phyloP scores from a whole-genome alignment of 2,329 filamentous ascomycete species.

The Leptographium radiaticola region DNA sequence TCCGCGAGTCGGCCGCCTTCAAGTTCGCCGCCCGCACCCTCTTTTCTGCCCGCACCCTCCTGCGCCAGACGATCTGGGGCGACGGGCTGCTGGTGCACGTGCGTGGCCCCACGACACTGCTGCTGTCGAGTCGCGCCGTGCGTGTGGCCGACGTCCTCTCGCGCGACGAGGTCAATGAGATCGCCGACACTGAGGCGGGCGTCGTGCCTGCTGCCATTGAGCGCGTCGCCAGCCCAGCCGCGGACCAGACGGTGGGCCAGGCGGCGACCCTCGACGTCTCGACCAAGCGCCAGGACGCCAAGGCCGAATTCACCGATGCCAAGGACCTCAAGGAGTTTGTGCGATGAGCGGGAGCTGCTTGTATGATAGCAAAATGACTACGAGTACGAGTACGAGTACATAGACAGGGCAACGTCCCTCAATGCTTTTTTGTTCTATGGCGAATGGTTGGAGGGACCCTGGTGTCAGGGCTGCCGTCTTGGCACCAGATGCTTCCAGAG shows the following conservation, averaged over 20 bases:
- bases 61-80: slow-evolving; percentile 78
- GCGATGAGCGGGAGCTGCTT: slow-evolving; percentile 16
- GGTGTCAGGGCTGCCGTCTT: too few relatives aligned
- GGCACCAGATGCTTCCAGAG: too few relatives aligned
- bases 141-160: slow-evolving; percentile 68
- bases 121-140: slow-evolving; percentile 78
- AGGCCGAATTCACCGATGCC: slow-evolving; percentile 51
- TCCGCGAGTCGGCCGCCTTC: slow-evolving; percentile 63
- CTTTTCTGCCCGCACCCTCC: slow-evolving; percentile 61
- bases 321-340: slow-evolving; percentile 45
- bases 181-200: slow-evolving; percentile 70
- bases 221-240: slow-evolving; percentile 23
- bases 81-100: slow-evolving; percentile 89
- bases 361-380: neutral
- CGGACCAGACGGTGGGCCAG: slow-evolving; percentile 12
- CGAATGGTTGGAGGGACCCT: too few relatives aligned
- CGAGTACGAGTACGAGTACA: neutral
- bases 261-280: slow-evolving; percentile 39
- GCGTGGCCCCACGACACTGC: slow-evolving; percentile 69
- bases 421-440: too few relatives aligned
- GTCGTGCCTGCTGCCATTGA: slow-evolving; percentile 47
- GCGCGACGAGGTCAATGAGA: slow-evolving; percentile 72
- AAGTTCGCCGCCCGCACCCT: slow-evolving; percentile 50
- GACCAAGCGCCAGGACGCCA: slow-evolving; percentile 45
- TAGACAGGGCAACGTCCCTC: too few relatives aligned